Evolutionary conservation across 495 filamentous ascomycete species (phyloP).

Genomic region (Penicillium arizonense): DNA sequence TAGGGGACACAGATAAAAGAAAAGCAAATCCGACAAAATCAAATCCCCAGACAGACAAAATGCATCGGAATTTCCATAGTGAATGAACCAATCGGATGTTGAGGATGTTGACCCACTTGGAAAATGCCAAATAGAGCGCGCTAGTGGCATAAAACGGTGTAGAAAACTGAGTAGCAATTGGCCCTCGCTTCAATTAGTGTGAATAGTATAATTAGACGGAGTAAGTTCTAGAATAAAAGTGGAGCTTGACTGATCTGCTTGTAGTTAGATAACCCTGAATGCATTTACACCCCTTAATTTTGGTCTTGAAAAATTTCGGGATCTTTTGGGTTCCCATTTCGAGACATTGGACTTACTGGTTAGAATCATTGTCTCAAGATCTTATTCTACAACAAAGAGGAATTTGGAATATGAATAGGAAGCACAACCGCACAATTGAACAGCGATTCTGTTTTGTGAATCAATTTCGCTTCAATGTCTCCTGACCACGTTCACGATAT

Average conservation of each 20-base stretch:
- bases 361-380: too few species aligned
- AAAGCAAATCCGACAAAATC: too few species aligned
- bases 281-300: neutral
- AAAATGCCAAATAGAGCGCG: neutral
- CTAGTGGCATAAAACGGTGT: neutral
- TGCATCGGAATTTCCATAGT: too few species aligned
- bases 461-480: constrained; percentile 13
- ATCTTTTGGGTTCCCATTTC: too few species aligned
- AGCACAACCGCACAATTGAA: neutral
- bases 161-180: neutral
- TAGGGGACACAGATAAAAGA: too few species aligned
- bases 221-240: constrained; percentile 6
- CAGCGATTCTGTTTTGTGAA: neutral
- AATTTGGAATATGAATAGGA: constrained; percentile 1
- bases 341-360: too few species aligned
- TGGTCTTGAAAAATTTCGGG: neutral
- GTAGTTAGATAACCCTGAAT: constrained; percentile 2
- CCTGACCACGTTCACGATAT: constrained; percentile 17
- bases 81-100: too few species aligned
- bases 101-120: neutral
- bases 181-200: neutral
- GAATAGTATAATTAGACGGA: constrained; percentile 1
- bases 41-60: too few species aligned
- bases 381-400: neutral
- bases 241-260: neutral